phyloP scores from a whole-genome alignment of 1,284 basidiomycete species.

The Athelia psychrophila region DNA sequence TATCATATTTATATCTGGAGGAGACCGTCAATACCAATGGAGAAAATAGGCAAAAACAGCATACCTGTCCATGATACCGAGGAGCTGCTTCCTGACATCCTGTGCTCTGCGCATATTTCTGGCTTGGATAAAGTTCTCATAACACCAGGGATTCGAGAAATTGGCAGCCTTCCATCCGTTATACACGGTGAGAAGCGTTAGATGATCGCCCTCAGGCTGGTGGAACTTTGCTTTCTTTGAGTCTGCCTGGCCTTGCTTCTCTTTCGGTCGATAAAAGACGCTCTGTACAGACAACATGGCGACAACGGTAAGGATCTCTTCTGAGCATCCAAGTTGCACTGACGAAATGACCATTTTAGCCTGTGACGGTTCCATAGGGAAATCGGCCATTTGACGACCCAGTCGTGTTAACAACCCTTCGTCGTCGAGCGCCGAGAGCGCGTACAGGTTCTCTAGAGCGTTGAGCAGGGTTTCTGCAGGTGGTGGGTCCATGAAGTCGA shows the following conservation, averaged over 20 bases:
- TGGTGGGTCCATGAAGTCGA: slow-evolving; percentile 99
- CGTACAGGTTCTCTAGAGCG: slow-evolving; percentile 92
- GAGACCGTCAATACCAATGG: slow-evolving; percentile 11
- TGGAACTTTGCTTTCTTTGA: slow-evolving; percentile 99
- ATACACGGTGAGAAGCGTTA: slow-evolving; percentile 95
- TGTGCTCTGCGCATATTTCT: slow-evolving; percentile 97
- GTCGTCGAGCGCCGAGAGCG: slow-evolving; percentile 93
- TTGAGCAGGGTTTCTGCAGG: slow-evolving; percentile 95
- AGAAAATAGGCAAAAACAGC: slow-evolving; percentile 18
- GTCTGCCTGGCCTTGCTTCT: slow-evolving; percentile 98
- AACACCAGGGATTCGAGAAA: slow-evolving; percentile 96
- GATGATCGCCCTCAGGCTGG: slow-evolving; percentile 95
- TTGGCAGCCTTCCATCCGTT: slow-evolving; percentile 97
- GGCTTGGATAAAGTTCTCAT: slow-evolving; percentile 97
- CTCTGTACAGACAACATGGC: slow-evolving; percentile 97
- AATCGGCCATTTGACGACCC: slow-evolving; percentile 99
- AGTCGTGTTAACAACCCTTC: slow-evolving; percentile 93
- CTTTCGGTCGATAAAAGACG: slow-evolving; percentile 97
- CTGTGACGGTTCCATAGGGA: slow-evolving; percentile 95
- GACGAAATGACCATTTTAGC: slow-evolving; percentile 99
- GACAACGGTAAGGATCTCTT: slow-evolving; percentile 95
- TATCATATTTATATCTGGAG: slow-evolving; percentile 89
- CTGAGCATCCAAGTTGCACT: slow-evolving; percentile 94
- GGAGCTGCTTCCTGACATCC: slow-evolving; percentile 94
- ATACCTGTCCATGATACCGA: slow-evolving; percentile 98